phyloP scores from a whole-genome alignment of 192 early-diverging fungal species.

The Podila minutissima region DNA sequence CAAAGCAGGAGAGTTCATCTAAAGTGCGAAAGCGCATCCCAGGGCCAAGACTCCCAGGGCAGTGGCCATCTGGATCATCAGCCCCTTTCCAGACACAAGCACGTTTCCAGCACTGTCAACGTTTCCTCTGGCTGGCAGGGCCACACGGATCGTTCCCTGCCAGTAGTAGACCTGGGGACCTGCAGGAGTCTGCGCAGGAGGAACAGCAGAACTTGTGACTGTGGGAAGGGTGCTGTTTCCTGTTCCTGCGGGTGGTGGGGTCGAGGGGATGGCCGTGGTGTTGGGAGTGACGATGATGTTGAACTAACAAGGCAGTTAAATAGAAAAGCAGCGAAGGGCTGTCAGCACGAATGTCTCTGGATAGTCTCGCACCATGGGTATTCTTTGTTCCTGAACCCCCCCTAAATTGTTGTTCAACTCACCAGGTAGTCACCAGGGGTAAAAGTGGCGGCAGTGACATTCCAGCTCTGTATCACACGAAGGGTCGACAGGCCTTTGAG shows the following conservation, averaged over 20 bases:
- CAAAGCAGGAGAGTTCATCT: neutral
- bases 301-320: conserved; percentile 6
- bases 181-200: neutral
- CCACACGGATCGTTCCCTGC: conserved; percentile 3
- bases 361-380: neutral
- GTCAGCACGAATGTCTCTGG: neutral
- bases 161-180: conserved; percentile 13
- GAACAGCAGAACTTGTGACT: neutral
- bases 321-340: neutral
- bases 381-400: neutral
- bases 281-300: conserved; percentile 30
- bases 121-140: neutral
- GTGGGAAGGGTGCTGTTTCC: neutral
- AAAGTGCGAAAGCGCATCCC: neutral
- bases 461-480: conserved; percentile 5
- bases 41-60: neutral
- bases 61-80: neutral
- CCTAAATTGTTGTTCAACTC: neutral
- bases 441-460: conserved; percentile 12
- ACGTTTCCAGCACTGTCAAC: neutral
- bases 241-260: conserved; percentile 1
- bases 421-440: conserved; percentile 31
- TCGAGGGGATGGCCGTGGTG: conserved; percentile 5
- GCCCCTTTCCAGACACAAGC: neutral
- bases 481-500: neutral